Conservation (phyloP, 2,329 filamentous ascomycete genomes). For the Leptosphaerulina australis region DNA sequence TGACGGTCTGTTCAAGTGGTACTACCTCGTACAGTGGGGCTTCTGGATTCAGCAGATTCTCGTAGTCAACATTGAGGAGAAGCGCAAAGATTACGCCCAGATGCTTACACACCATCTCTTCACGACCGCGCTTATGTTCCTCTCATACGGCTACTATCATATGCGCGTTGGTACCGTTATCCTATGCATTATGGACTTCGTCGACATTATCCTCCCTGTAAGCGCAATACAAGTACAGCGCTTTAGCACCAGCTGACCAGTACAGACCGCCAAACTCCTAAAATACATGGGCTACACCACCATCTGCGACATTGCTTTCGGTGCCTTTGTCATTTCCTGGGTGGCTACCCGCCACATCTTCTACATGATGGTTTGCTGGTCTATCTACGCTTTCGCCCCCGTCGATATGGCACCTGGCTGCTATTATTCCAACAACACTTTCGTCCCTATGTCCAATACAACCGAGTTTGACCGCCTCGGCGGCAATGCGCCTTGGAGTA, state of each 20-base stretch:
- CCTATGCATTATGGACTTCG: constrained; percentile 89
- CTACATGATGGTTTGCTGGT: constrained; percentile 82
- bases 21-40: constrained; percentile 86
- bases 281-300: constrained; percentile 83
- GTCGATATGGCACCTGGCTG: constrained; percentile 70
- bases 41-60: constrained; percentile 96
- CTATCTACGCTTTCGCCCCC: constrained; percentile 72
- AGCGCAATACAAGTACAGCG: neutral
- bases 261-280: constrained; percentile 82
- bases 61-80: constrained; percentile 92
- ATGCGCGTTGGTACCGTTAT: constrained; percentile 89
- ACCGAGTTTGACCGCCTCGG: constrained; percentile 46
- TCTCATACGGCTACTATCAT: constrained; percentile 85
- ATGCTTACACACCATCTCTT: constrained; percentile 96
- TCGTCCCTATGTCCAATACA: constrained; percentile 62
- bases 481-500: constrained; percentile 54
- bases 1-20: constrained; percentile 77
- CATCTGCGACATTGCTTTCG: constrained; percentile 82
- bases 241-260: constrained; percentile 18
- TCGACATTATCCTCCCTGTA: constrained; percentile 86
- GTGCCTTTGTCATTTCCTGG: constrained; percentile 85
- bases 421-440: constrained; percentile 65
- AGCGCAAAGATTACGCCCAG: constrained; percentile 92
- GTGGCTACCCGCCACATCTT: constrained; percentile 80
- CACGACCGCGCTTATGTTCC: constrained; percentile 78